Evolutionary conservation across 2,329 filamentous ascomycete species (phyloP), one percentile per base, ranked within the genome.

Genomic region (Pleurostoma richardsiae): DNA sequence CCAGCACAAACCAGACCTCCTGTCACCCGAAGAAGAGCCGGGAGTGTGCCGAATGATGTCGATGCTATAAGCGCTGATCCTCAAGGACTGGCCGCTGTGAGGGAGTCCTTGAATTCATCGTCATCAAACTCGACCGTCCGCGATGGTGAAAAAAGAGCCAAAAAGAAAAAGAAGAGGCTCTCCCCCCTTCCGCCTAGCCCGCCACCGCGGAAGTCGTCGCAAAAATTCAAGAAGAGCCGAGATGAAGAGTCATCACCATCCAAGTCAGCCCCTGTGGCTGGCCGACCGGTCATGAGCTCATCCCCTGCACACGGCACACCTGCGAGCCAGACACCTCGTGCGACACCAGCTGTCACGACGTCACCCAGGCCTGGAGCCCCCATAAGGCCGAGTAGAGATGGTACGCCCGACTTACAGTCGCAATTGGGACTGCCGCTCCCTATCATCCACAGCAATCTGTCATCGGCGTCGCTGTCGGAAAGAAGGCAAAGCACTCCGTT

Each of bases 61-160:
- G 75, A 74, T 27, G 59, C 65, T 10, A 64, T 67, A 38, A 62
- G 63, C 31, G 63, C 70, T 28, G 77, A 83, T 41, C 71, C 73
- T 8, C 74, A 79, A 49, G 80, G 79, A 4, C 71, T 90, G 36
- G 75, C 83, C 33, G 76, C 80, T 5, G 80, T 89, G 5, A 76
- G 83, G 46, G 86, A 90, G 59, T 85, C 85, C 1, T 69, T 82
- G 4, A 85, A 77, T 27, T 90, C 86, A 1, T 89, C 86, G 0
- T 89, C 86, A 0, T 88, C 85, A 4, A 80, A 78, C 50, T 88
- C 85, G 5, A 88, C 83, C 3, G 77, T 87, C 6, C 76, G 81
- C 31, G 76, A 70, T 11, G 74, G 71, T 28, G 72, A 72, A 10
- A 72, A 62, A 50, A 73, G 63, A 51, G 71, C 62, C 26, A 72